Conservation (phyloP, 2,329 filamentous ascomycete species). For the Ophiostoma ulmi region DNA sequence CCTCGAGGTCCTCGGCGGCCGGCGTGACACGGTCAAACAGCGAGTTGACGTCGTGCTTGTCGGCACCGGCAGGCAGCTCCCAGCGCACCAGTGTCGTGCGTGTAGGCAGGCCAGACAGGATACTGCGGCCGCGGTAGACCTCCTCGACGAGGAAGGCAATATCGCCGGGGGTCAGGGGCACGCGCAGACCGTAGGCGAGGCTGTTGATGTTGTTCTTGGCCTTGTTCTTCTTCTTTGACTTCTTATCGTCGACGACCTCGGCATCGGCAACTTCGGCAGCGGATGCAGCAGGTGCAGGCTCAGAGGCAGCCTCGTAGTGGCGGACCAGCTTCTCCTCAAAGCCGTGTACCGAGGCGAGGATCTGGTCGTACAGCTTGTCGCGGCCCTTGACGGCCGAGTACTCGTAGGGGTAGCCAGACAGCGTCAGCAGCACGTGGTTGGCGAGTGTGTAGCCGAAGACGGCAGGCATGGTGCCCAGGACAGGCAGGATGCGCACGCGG, state of each 20-base stretch:
- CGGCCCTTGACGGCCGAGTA: conserved; percentile 75
- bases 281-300: not conserved
- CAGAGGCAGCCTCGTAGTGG: conserved; percentile 15
- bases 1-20: conserved; percentile 29
- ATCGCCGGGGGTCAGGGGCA: conserved; percentile 73
- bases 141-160: conserved; percentile 87
- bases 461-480: conserved; percentile 94
- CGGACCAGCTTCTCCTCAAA: conserved; percentile 71
- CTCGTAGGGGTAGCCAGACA: conserved; percentile 76
- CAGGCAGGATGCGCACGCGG: conserved; percentile 86
- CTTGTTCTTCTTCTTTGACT: conserved; percentile 13
- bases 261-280: not conserved
- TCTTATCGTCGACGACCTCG: not conserved
- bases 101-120: conserved; percentile 74
- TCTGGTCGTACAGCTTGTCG: conserved; percentile 87
- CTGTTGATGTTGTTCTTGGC: conserved; percentile 29
- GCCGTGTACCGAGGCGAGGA: conserved; percentile 69
- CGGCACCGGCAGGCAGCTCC: conserved; percentile 38
- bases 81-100: conserved; percentile 76
- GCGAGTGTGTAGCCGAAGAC: conserved; percentile 89
- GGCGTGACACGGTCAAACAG: conserved; percentile 43
- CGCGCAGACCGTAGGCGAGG: conserved; percentile 64
- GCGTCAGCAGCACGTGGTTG: conserved; percentile 83
- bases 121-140: conserved; percentile 76
- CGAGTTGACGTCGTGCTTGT: not conserved